Base-by-base conservation (phyloP, 1,284 basidiomycete species). In the Tylopilus sp. region DNA sequence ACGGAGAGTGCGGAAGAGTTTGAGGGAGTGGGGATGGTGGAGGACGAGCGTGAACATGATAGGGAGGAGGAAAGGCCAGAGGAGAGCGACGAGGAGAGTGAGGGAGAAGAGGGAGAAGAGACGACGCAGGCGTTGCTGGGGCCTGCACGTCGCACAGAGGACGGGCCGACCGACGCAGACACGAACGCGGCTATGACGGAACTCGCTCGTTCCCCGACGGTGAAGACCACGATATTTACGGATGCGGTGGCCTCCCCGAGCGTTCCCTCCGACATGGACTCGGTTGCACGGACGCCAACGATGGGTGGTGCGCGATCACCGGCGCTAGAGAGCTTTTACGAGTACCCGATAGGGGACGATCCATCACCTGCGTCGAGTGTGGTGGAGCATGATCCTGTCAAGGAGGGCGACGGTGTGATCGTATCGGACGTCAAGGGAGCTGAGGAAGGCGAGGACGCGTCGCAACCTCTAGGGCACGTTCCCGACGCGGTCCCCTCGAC, bases 351-450 rank as follows among this genome's bases (percentile, higher is more conserved):
- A 60, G 55, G 33, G 15, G 75, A 77, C 54, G 67, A 64, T 41
- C 73, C 75, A 24, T 77, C 75, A 0, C 75, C 75, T 54, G 75
- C 78, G 26, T 79, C 78, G 52, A 80, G 77, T 52, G 64, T 79
- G 39, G 24, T 69, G 6, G 72, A 77, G 4, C 74, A 77, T 26
- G 78, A 77, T 2, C 53, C 65, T 44, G 60, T 41, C 59, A 75
- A 71, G 60, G 68, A 67, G 44, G 51, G 19, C 19, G 41, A 44
- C 18, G 41, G 41, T 18, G 15, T 18, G 44, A 22, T 8, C 13
- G 47, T 36, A 13, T 36, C 13, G 47, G 47, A 53, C 29, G 32
- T 10, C 10, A 41, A 44, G 52, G 54, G 61, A 15, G 58, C 19
- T 16, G 24, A 19, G 44, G 19, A 64, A 52, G 39, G 1, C 8